Evolutionary conservation across 148 eudicot species (phyloP), one percentile per base, ranked within the genome.

Genomic region (Linanthus parryae): DNA sequence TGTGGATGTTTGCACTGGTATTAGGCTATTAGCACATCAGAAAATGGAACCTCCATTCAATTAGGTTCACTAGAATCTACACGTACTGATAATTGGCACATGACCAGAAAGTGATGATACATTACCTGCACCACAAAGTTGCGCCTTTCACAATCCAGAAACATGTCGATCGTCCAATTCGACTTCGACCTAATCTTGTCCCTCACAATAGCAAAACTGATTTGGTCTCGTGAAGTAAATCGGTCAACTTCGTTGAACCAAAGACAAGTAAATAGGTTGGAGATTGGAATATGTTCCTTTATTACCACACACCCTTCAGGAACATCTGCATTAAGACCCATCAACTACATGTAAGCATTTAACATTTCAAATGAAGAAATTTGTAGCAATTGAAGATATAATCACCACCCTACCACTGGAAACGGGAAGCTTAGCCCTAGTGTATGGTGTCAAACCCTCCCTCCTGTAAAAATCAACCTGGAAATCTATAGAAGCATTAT

Each of bases 171-270:
- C 25, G 80, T 84, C 88, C 90, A 94, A 63, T 94, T 78, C 23
- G 77, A 83, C 74, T 85, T 80, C 16, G 85, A 68, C 55, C 31
- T 64, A 48, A 94, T 82, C 67, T 84, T 94, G 70, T 94, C 96
- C 68, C 99, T 76, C 8, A 88, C 96, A 40, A 73, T 94, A 44
- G 96, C 73, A 54, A 88, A 94, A 73, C 99, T 88, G 54, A 94
- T 75, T 68, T 94, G 99, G 62, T 94, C 99, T 58, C 99, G 70
- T 33, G 99, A 76, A 40, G 99, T 94, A 60, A 94, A 94, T 36
- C 95, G 96, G 58, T 94, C 99, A 48, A 94, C 99, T 75, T 94
- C 99, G 52, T 94, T 68, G 71, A 84, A 94, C 99, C 99, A 94
- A 30, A 94, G 81, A 68, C 99, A 94, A 40, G 91, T 74, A 57